Evolutionary conservation across 208 protist genomes (phyloP), one percentile per base, ranked within the genome.

Genomic region (Acanthamoeba healyi): DNA sequence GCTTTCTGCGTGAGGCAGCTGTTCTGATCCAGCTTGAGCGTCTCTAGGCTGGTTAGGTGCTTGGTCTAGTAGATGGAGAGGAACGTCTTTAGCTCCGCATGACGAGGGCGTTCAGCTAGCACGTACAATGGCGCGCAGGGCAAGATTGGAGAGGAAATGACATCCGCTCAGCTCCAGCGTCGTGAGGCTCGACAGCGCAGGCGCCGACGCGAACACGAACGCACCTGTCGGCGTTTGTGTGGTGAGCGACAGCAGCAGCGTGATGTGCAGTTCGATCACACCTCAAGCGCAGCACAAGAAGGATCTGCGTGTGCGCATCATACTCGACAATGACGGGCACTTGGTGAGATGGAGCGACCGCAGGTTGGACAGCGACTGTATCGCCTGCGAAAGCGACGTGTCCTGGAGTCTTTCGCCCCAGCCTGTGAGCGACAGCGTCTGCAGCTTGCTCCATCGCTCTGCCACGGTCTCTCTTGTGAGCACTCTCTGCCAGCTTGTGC

Each of bases 61-160:
- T 77, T 2, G 2, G 67, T 44, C 67, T 65, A 26, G 1, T 5
- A 7, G 44, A 12, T 4, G 9, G 44, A 49, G 44, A 56, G 15
- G 15, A 19, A 17, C 14, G 49, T 56, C 12, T 4, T 12, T 4
- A 15, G 44, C 44, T 4, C 44, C 44, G 4, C 44, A 49, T 12
- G 44, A 12, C 44, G 12, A 49, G 4, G 44, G 12, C 7, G 44
- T 49, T 49, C 44, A 12, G 44, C 7, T 49, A 49, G 44, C 44
- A 12, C 74, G 38, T 84, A 84, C 74, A 42, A 84, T 54, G 74
- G 74, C 36, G 22, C 2, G 42, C 14, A 84, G 74, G 42, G 74
- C 12, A 9, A 49, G 44, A 24, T 49, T 42, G 15, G 74, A 84
- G 17, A 84, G 36, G 15, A n/a, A 84, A 7, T 2, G 15, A 22